Conservation (phyloP, 129 eudicot species). For the Lactuca sativa region DNA sequence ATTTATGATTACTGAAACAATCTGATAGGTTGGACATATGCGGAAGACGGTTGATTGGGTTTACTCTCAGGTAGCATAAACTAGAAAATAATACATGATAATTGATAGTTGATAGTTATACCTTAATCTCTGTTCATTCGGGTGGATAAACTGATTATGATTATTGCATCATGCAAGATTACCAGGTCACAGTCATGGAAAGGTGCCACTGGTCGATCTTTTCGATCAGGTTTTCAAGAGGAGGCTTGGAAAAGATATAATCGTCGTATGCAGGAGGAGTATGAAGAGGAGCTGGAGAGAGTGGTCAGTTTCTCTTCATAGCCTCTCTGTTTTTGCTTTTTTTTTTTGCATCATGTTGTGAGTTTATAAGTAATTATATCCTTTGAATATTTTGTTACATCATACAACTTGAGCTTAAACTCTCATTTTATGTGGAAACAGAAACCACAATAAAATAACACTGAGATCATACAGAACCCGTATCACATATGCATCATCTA, state of each 20-base stretch:
- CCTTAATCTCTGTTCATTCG: slow-evolving; percentile 1
- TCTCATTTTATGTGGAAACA: too few relatives aligned
- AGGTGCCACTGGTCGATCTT: slow-evolving; percentile 58
- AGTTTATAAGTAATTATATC: too few relatives aligned
- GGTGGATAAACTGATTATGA: slow-evolving; percentile 15
- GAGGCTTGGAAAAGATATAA: slow-evolving; percentile 81
- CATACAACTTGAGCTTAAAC: too few relatives aligned
- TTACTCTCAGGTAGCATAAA: slow-evolving; percentile 54
- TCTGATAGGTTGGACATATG: slow-evolving; percentile 69
- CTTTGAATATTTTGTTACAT: too few relatives aligned
- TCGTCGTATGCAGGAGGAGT: slow-evolving; percentile 86
- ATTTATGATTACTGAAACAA: slow-evolving; percentile 21
- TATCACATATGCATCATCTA: too few relatives aligned
- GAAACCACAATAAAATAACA: too few relatives aligned
- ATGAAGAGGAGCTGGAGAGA: slow-evolving; percentile 94
- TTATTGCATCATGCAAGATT: slow-evolving; percentile 38
- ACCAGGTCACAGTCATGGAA: slow-evolving; percentile 68
- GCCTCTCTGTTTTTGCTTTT: not conserved
- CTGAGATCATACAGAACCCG: not conserved
- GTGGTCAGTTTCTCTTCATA: slow-evolving; percentile 56
- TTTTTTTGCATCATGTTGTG: too few relatives aligned
- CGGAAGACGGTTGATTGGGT: slow-evolving; percentile 67
- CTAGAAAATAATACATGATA: not conserved
- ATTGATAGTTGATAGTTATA: slow-evolving; percentile 9
- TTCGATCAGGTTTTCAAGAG: slow-evolving; percentile 64